These are phyloP conservation scores for Vigna hirtella DNA, from an alignment of 306 rosid genomes.

Conservation along the genomic window DNA sequence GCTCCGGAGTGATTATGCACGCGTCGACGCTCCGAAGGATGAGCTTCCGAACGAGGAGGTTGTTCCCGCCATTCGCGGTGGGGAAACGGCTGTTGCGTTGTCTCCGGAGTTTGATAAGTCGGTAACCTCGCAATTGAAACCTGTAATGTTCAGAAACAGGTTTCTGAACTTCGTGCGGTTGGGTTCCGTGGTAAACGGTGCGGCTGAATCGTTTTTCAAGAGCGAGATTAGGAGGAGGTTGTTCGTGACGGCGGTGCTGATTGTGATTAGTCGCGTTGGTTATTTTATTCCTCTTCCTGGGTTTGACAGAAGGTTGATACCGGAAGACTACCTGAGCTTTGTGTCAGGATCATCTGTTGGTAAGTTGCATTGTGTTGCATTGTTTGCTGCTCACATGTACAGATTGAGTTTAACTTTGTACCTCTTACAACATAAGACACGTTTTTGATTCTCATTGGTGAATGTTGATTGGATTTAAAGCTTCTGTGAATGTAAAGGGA, in stretches of 20 bases:
- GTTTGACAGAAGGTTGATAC: slow-evolving; percentile 93
- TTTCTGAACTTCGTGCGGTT: slow-evolving; percentile 77
- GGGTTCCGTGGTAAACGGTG: slow-evolving; percentile 78
- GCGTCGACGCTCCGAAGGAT: slow-evolving; percentile 55
- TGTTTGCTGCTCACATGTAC: neutral
- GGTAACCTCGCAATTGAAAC: slow-evolving; percentile 26
- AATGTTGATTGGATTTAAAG: neutral
- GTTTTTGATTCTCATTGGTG: slow-evolving; percentile 12
- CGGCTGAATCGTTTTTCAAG: slow-evolving; percentile 90
- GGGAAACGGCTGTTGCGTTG: slow-evolving; percentile 39
- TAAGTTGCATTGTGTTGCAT: slow-evolving; percentile 47
- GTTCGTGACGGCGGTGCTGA: slow-evolving; percentile 82
- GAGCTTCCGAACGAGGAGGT: slow-evolving; percentile 45
- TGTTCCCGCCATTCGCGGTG: slow-evolving; percentile 42
- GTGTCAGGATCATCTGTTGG: slow-evolving; percentile 92
- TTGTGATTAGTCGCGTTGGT: slow-evolving; percentile 88
- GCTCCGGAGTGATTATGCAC: slow-evolving; percentile 50
- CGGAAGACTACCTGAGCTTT: slow-evolving; percentile 89
- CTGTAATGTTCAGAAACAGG: slow-evolving; percentile 64
- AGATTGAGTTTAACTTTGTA: slow-evolving; percentile 4
- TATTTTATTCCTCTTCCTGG: slow-evolving; percentile 98
- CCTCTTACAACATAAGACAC: neutral
- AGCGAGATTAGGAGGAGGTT: slow-evolving; percentile 94
- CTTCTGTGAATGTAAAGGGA: neutral
- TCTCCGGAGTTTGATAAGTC: slow-evolving; percentile 20